Conservation (phyloP, 2,329 filamentous ascomycete species). For the Calycina marina region DNA sequence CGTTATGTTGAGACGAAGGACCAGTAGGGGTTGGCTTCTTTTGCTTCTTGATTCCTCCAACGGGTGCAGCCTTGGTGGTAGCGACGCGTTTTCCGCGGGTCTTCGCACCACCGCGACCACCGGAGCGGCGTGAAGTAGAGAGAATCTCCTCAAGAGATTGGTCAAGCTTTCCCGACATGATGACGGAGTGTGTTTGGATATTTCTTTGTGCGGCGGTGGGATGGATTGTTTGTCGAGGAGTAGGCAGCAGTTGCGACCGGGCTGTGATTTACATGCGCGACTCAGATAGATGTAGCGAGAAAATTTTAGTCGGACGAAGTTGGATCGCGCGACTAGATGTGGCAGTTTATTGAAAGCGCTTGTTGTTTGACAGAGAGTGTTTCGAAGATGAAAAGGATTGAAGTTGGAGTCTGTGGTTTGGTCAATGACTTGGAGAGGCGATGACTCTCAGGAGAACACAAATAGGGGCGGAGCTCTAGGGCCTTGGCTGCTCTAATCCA, state of each 20-base stretch:
- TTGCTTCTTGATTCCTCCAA: slow-evolving; percentile 71
- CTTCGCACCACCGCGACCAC: slow-evolving; percentile 18
- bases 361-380: no score
- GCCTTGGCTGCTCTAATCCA: no score
- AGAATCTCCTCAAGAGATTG: slow-evolving; percentile 96
- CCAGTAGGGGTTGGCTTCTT: slow-evolving; percentile 55
- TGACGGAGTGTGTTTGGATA: slow-evolving; percentile 24
- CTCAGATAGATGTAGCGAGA: slow-evolving; percentile 11
- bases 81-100: slow-evolving; percentile 22
- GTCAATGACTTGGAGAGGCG: no score
- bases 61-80: slow-evolving; percentile 42
- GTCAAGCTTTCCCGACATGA: slow-evolving; percentile 90
- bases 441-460: no score
- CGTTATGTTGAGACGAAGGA: slow-evolving; percentile 36
- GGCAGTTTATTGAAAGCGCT: no score
- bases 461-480: no score
- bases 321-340: slow-evolving; percentile 18
- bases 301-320: slow-evolving; percentile 12
- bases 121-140: slow-evolving; percentile 44
- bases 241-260: no score
- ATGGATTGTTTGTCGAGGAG: slow-evolving; percentile 15
- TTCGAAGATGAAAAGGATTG: slow-evolving; percentile 13
- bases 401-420: slow-evolving; percentile 4
- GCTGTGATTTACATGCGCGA: slow-evolving; percentile 20
- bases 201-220: slow-evolving; percentile 13